Percentiles rank a stretch among this genome's conserved stretches.
phyloP scores from a whole-genome alignment of 176 grass and related monocot species.

The Lolium multiflorum region DNA sequence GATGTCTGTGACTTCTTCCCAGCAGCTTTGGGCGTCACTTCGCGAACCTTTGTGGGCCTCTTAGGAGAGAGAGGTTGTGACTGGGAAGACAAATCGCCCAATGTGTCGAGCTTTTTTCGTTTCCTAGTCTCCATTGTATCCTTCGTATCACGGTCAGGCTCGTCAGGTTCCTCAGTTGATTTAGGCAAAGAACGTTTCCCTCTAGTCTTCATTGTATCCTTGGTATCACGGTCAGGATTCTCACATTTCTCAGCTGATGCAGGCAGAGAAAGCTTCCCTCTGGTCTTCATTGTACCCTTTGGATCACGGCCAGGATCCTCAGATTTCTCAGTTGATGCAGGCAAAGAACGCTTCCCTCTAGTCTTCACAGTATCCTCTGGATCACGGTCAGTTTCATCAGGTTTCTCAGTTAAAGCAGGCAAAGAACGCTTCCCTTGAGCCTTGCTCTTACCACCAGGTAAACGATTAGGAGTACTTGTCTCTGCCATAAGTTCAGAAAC shows the following conservation, averaged over 20 bases:
- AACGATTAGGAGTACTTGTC: conserved; percentile 24
- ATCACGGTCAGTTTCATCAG: not conserved
- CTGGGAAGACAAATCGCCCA: conserved; percentile 69
- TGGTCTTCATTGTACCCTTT: not conserved
- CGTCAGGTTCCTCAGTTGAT: not conserved
- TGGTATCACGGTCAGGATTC: not conserved
- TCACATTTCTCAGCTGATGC: conserved; percentile 1
- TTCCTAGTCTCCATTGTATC: conserved; percentile 44
- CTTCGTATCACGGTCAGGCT: not conserved
- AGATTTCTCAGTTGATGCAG: conserved; percentile 6
- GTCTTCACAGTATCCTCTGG: not conserved
- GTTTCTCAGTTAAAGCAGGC: conserved; percentile 11
- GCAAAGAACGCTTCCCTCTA: conserved; percentile 28
- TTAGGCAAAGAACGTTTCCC: not conserved
- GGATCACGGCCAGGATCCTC: not conserved
- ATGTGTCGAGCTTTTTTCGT: conserved; percentile 68
- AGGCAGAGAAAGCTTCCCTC: not conserved
- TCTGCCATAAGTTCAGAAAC: conserved; percentile 62
- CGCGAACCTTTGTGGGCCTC: conserved; percentile 49
- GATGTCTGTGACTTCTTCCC: conserved; percentile 31
- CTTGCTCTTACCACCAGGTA: conserved; percentile 44
- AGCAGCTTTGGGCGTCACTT: conserved; percentile 47
- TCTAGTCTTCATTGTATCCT: not conserved
- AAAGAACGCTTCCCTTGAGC: conserved; percentile 31
- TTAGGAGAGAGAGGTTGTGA: conserved; percentile 39